Percentiles rank a stretch among this genome's conserved stretches.
Conservation (phyloP, 2,329 filamentous ascomycete genomes). For the Aspergillus sp. region DNA sequence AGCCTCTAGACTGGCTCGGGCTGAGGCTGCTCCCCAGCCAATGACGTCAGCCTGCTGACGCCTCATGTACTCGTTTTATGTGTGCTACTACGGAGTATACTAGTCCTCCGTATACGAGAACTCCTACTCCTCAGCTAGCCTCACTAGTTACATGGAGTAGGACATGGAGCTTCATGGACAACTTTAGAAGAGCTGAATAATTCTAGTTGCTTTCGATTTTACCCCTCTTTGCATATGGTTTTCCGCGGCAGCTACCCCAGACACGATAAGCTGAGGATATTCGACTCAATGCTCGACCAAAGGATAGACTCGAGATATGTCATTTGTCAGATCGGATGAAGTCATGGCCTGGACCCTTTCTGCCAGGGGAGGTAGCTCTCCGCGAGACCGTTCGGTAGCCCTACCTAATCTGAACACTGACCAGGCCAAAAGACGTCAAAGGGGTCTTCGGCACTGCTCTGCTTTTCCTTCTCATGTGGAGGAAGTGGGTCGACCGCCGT, state of each 20-base stretch:
- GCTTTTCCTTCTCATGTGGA: not conserved
- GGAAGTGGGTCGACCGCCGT: not conserved
- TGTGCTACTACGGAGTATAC: not conserved
- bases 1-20: not conserved
- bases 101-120: not conserved
- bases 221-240: not conserved
- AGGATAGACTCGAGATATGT: not conserved
- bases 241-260: not conserved
- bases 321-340: slow-evolving; percentile 1
- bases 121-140: not conserved
- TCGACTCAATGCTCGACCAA: not conserved
- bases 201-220: not conserved
- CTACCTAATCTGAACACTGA: not conserved
- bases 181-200: not conserved
- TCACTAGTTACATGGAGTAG: not conserved
- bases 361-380: not conserved
- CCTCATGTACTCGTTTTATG: not conserved
- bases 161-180: not conserved
- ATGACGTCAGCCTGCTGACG: not conserved
- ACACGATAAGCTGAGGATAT: not conserved
- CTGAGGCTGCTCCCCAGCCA: not conserved
- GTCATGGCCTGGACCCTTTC: slow-evolving; percentile 5
- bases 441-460: not conserved
- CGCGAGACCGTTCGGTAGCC: not conserved
- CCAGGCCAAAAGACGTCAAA: not conserved